Conservation (phyloP, 352 stramenopile genomes). For the Globisporangium megalacanthum region DNA sequence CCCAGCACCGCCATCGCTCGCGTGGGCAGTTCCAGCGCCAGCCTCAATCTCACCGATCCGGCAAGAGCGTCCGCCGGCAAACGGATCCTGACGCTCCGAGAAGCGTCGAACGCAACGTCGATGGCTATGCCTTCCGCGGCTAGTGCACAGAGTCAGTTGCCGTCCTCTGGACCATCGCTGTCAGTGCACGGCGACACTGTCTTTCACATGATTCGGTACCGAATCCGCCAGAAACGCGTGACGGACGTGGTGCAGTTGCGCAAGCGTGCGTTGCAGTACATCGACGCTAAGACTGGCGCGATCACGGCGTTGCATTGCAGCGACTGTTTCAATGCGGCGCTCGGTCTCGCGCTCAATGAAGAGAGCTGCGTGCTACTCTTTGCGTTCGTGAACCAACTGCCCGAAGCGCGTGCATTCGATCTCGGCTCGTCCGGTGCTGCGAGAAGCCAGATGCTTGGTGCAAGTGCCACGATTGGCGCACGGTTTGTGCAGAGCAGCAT, state of each 20-base stretch:
- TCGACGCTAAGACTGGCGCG: constrained; percentile 45
- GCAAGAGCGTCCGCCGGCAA: constrained; percentile 10
- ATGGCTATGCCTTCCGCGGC: constrained; percentile 16
- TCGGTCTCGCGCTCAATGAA: constrained; percentile 39
- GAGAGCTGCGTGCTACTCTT: constrained; percentile 46
- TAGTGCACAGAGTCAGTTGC: neutral
- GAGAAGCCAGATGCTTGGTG: neutral
- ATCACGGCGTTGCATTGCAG: constrained; percentile 39
- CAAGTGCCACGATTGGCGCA: constrained; percentile 15
- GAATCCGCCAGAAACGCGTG: constrained; percentile 38
- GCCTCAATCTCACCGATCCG: constrained; percentile 12
- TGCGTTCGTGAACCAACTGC: constrained; percentile 30
- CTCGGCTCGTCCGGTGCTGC: constrained; percentile 4
- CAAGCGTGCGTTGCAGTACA: constrained; percentile 36
- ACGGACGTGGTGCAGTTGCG: constrained; percentile 44
- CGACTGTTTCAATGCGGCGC: constrained; percentile 26
- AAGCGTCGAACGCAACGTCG: constrained; percentile 31
- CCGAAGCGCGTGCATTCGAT: constrained; percentile 9
- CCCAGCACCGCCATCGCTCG: constrained; percentile 2
- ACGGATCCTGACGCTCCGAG: constrained; percentile 57
- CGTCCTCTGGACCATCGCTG: neutral
- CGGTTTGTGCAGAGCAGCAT: constrained; percentile 36
- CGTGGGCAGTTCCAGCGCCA: constrained; percentile 1
- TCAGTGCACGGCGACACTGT: constrained; percentile 30
- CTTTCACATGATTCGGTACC: constrained; percentile 36